Evolutionary conservation across 139 green algal species (phyloP), one percentile per base, ranked within the genome.

Genomic region (Astrephomene gubernaculifera): DNA sequence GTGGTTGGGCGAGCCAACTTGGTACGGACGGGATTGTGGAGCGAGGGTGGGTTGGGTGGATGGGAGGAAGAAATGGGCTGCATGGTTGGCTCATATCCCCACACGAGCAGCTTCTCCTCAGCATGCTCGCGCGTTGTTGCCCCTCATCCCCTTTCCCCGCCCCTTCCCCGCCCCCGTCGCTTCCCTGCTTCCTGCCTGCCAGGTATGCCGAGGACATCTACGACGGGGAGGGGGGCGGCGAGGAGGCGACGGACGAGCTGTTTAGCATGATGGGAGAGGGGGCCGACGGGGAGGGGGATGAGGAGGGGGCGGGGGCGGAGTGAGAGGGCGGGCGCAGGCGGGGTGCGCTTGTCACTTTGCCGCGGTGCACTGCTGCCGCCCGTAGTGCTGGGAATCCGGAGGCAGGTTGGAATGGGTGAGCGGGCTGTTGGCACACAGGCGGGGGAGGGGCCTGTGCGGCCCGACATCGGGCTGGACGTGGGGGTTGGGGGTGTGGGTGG

Each of bases 161-260:
- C 61, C 29, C 61, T 4, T n/a, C 27, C 5, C 27, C 61, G 8
- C 8, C 27, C 24, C 5, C 61, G 8, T 29, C 19, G 27, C 2
- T 67, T n/a, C n/a, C n/a, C n/a, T 57, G 12, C 38, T 36, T 22
- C 39, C 41, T 73, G 35, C 21, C 25, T 2, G 33, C 65, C 61
- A 82, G 74, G 38, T 90, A 86, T 25, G 87, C 81, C 19, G 73
- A 90, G 9, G 87, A 90, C 65, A 90, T 90, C 31, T 90, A 87
- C 17, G 69, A 2, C 2, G 85, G 70, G 60, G 76, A 86, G 38
- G 49, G n/a, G n/a, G n/a, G n/a, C n/a, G n/a, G n/a, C n/a, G n/a
- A 54, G 12, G 68, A 79, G 1, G 7, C 24, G 31, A 27, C 57
- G n/a, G 76, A 72, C 14, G 76, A 83, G 41, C 36, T 64, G 60